Evolutionary conservation across 352 stramenopile genomes (phyloP), one percentile per base, ranked within the genome.

Genomic region (Globisporangium alternatum): DNA sequence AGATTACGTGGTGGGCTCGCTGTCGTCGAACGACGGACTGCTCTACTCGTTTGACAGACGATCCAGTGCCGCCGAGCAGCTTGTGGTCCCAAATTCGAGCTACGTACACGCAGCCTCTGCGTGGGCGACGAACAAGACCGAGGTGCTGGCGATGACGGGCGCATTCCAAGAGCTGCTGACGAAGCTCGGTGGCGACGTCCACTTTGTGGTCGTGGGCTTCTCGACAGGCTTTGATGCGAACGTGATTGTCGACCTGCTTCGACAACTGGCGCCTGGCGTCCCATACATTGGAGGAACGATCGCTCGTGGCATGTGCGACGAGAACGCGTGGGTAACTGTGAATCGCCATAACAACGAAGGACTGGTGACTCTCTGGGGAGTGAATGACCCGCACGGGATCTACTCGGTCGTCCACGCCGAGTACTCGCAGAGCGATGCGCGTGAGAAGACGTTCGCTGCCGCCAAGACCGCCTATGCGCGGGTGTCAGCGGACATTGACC

Each of bases 131-230:
- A 88, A 89, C 66, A 81, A 84, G 54, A 91, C 74, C 4, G 85
- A 92, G 62, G 77, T 75, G 48, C 70, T 90, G 19, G 87, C 87
- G 0, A 83, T 94, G 72, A 91, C 81, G 30, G 79, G 75, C 5
- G 85, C 85, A 5, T 93, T 92, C 62, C 77, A 90, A 35, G 87
- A 96, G 55, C 70, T 96, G 22, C 59, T 94, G 28, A 90, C 75
- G 37, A 92, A 93, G 66, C 81, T 96, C 39, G 69, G 76, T 28
- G 85, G 82, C 35, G 78, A 90, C 41, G 80, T 94, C 5, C 83
- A 94, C 65, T 96, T 96, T 62, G 69, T 96, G 25, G 87, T 96
- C 13, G 80, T 96, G 13, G 86, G 85, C 0, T 96, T 93, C 64
- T 94, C 87, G 1, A 93, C 86, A 3, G 83, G 83, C 8, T 96